Evolutionary conservation across 805 yeast species (phyloP).

Genomic region (Zygosaccharomyces lentus): DNA sequence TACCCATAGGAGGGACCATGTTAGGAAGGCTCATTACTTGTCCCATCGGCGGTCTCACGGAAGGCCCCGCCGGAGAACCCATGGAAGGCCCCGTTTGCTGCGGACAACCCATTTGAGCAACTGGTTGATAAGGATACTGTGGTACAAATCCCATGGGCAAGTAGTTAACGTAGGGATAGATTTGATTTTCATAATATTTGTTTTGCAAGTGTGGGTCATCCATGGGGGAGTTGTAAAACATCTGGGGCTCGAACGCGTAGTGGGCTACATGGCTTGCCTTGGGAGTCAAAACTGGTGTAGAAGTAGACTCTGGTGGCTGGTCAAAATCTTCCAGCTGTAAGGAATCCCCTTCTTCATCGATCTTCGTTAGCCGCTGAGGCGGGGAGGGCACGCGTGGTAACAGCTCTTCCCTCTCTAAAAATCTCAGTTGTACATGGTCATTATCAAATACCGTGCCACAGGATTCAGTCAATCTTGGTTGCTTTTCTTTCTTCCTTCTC

Average conservation of each 20-base stretch:
- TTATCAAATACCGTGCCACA: constrained; percentile 12
- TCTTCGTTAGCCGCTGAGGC: constrained; percentile 15
- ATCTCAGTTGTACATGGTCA: constrained; percentile 12
- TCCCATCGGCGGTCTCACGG: not conserved
- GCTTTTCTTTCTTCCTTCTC: constrained; percentile 5
- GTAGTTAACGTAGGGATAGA: not conserved
- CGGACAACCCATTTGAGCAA: not conserved
- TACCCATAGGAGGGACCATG: not conserved
- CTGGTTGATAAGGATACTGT: not conserved
- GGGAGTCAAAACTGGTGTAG: constrained; percentile 22
- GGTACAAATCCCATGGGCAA: not conserved
- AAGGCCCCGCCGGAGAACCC: constrained; percentile 1
- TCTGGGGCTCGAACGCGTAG: not conserved
- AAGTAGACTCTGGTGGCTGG: constrained; percentile 32
- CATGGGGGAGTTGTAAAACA: not conserved
- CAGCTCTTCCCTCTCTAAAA: constrained; percentile 3
- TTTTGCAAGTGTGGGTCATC: constrained; percentile 9
- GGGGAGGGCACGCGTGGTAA: not conserved
- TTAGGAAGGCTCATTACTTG: not conserved
- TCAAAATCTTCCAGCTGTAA: constrained; percentile 27
- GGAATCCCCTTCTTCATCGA: constrained; percentile 17
- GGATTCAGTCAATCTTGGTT: not conserved
- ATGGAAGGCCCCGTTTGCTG: constrained; percentile 1
- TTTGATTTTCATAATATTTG: not conserved
- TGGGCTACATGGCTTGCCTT: not conserved